A percentile compares a stretch with the other conserved stretches of the same genome.
phyloP scores from a whole-genome alignment of 352 stramenopile genomes.

The Pythium plurisporium region DNA sequence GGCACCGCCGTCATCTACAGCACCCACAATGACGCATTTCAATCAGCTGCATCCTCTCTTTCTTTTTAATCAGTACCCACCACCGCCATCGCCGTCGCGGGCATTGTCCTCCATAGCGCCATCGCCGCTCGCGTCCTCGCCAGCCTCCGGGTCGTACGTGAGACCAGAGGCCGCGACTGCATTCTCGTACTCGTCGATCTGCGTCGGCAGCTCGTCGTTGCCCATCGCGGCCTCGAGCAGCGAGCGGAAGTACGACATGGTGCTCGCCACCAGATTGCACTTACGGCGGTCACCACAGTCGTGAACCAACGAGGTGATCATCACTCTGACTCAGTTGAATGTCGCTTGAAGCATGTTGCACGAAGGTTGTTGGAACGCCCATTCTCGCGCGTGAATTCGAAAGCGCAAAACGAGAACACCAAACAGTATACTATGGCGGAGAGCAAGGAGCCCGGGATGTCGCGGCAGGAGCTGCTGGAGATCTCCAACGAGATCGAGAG shows the following conservation, averaged over 20 bases:
- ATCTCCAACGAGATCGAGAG: conserved; percentile 65
- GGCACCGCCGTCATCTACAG: conserved; percentile 19
- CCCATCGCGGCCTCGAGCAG: conserved; percentile 79
- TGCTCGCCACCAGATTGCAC: conserved; percentile 5
- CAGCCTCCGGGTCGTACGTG: conserved; percentile 24
- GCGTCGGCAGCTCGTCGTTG: conserved; percentile 42
- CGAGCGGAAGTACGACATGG: conserved; percentile 81
- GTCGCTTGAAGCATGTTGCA: conserved; percentile 16
- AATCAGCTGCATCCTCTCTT: background rate
- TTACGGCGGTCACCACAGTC: too few species aligned
- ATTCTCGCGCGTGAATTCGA: background rate
- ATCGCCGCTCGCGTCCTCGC: conserved; percentile 21
- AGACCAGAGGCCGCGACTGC: conserved; percentile 22
- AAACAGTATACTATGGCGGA: too few species aligned
- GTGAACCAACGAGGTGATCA: too few species aligned
- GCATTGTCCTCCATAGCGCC: too few species aligned
- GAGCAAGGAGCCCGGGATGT: too few species aligned
- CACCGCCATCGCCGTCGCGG: background rate
- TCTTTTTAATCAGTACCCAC: too few species aligned
- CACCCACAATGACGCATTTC: background rate
- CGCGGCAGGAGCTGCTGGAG: conserved; percentile 60
- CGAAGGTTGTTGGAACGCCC: conserved; percentile 23
- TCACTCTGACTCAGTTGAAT: conserved; percentile 11
- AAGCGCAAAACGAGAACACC: conserved; percentile 1
- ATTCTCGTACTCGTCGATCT: conserved; percentile 47